Conservation (phyloP, 345 rosid species). For the Excoecaria cochinchinensis region DNA sequence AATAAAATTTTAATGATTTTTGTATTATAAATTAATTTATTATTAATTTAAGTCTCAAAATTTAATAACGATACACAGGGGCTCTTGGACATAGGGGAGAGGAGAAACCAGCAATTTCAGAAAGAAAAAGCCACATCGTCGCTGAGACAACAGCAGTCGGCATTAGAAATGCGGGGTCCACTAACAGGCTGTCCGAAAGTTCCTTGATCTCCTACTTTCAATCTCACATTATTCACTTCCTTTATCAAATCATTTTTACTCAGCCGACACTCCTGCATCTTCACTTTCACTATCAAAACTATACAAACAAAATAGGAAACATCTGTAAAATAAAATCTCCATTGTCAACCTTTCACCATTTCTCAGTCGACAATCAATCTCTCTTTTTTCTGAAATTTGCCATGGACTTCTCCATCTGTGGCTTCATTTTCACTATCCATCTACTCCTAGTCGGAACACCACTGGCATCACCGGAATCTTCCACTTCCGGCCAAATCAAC, state of each 20-base stretch:
- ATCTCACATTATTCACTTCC: not conserved
- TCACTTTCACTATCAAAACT: not conserved
- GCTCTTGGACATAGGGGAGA: too few species aligned
- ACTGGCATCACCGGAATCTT: slow-evolving; percentile 23
- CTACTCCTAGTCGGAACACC: slow-evolving; percentile 11
- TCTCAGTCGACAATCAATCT: not conserved
- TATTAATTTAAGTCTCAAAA: too few species aligned
- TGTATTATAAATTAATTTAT: too few species aligned
- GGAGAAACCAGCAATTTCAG: too few species aligned
- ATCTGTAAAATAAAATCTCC: not conserved
- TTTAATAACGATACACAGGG: too few species aligned
- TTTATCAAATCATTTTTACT: not conserved
- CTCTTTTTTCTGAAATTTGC: not conserved
- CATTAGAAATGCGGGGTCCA: not conserved
- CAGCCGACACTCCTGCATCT: slow-evolving; percentile 1
- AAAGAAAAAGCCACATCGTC: not conserved
- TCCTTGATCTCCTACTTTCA: not conserved
- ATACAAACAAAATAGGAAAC: not conserved
- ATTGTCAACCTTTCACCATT: not conserved
- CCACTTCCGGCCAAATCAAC: slow-evolving; percentile 44
- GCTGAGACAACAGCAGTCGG: not conserved
- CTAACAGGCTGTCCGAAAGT: slow-evolving; percentile 5
- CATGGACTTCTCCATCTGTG: slow-evolving; percentile 24
- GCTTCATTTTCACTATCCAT: slow-evolving; percentile 2
- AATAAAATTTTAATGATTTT: too few species aligned